These are phyloP conservation scores for Amanita exitialis DNA, from an alignment of 768 basidiomycete genomes.

Conservation along the genomic window DNA sequence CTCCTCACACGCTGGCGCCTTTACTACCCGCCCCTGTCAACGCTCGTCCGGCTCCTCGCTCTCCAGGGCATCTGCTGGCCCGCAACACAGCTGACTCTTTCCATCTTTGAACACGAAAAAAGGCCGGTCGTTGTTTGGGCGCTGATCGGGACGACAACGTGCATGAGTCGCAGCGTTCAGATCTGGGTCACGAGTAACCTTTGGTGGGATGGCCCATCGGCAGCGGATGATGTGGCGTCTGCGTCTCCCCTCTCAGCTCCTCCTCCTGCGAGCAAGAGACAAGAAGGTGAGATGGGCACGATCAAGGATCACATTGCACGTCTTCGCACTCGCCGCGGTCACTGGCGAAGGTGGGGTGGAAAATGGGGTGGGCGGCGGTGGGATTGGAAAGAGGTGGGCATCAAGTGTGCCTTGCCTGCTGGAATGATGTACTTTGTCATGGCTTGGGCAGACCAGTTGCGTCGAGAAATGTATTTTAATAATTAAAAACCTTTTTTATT, in stretches of 20 bases:
- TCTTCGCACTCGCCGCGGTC: constrained; percentile 10
- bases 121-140: constrained; percentile 88
- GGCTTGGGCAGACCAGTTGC: constrained; percentile 58
- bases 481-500: too few species aligned
- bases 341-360: constrained; percentile 33
- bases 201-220: constrained; percentile 24
- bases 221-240: neutral
- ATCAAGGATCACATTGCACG: neutral
- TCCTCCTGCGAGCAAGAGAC: too few species aligned
- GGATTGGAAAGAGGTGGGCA: constrained; percentile 71
- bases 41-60: constrained; percentile 84
- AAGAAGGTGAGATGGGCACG: constrained; percentile 12
- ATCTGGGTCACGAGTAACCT: constrained; percentile 97
- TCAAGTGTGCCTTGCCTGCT: constrained; percentile 65
- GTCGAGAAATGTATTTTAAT: too few species aligned
- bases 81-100: constrained; percentile 78
- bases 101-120: constrained; percentile 53
- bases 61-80: constrained; percentile 97
- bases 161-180: constrained; percentile 72
- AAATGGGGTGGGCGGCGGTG: constrained; percentile 56
- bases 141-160: constrained; percentile 82
- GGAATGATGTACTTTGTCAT: constrained; percentile 69
- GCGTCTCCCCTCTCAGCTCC: neutral
- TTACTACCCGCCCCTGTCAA: constrained; percentile 83
- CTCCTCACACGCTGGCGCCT: constrained; percentile 83